Conservation (phyloP, 352 stramenopile genomes). For the Pythium dissotocum region DNA sequence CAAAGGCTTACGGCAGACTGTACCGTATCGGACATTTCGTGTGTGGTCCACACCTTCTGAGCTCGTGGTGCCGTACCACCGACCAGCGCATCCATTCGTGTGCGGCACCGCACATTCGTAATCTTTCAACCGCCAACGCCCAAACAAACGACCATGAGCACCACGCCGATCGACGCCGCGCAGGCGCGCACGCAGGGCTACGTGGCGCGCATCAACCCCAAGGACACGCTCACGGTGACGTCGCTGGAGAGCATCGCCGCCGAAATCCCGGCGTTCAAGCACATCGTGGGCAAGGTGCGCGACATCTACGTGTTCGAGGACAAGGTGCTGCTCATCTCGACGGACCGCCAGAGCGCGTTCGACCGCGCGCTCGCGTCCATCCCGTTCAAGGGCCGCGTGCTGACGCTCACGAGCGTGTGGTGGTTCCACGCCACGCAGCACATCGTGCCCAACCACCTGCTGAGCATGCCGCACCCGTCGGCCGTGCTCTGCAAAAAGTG, state of each 20-base stretch:
- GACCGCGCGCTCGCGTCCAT: slow-evolving; percentile 95
- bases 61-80: background rate
- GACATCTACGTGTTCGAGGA: slow-evolving; percentile 91
- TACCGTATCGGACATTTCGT: background rate
- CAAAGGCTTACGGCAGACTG: background rate
- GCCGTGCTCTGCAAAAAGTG: slow-evolving; percentile 96
- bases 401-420: slow-evolving; percentile 95
- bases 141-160: slow-evolving; percentile 37
- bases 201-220: slow-evolving; percentile 54
- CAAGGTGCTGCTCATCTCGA: slow-evolving; percentile 96
- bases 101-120: slow-evolving; percentile 8
- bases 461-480: slow-evolving; percentile 94
- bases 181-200: slow-evolving; percentile 75
- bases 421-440: slow-evolving; percentile 97
- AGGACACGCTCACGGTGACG: slow-evolving; percentile 47
- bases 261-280: slow-evolving; percentile 45
- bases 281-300: slow-evolving; percentile 88
- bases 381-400: slow-evolving; percentile 97
- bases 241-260: slow-evolving; percentile 45
- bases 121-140: background rate
- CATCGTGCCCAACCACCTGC: slow-evolving; percentile 97
- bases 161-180: slow-evolving; percentile 39
- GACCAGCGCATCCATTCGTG: slow-evolving; percentile 1
- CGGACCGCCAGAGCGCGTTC: slow-evolving; percentile 98
- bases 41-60: background rate